Conservation (phyloP, 768 basidiomycete genomes). For the Kwoniella pini region DNA sequence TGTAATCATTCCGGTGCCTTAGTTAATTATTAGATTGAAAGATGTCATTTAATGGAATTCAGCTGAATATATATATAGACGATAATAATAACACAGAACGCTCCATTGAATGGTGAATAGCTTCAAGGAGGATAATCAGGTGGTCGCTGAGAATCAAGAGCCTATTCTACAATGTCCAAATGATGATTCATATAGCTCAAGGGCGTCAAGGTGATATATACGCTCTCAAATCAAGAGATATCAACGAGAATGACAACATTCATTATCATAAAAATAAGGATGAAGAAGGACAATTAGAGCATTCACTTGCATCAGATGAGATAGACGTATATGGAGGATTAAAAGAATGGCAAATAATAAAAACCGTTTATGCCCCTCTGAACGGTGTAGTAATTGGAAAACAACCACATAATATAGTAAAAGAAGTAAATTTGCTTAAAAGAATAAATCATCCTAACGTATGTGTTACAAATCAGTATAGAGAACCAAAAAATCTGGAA, state of each 20-base stretch:
- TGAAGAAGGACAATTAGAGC: neutral
- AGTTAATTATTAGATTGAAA: too few species aligned
- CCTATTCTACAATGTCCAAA: too few species aligned
- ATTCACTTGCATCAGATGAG: neutral
- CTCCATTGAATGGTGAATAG: too few species aligned
- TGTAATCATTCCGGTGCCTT: neutral
- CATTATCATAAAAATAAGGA: too few species aligned
- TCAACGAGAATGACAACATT: neutral
- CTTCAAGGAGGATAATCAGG: too few species aligned
- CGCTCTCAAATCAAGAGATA: neutral
- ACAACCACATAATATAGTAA: conserved; percentile 30
- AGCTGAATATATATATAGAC: too few species aligned
- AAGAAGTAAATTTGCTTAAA: conserved; percentile 24
- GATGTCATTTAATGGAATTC: too few species aligned
- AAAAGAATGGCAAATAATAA: conserved; percentile 17
- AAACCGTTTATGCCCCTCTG: conserved; percentile 23
- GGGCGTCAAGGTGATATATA: conserved; percentile 16
- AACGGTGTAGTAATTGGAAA: conserved; percentile 8
- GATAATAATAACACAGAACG: too few species aligned
- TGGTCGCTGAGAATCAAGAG: too few species aligned
- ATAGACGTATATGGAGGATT: neutral
- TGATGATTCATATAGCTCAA: too few species aligned
- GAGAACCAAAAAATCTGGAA: neutral
- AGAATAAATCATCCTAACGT: conserved; percentile 32
- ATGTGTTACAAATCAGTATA: conserved; percentile 6